Conservation (phyloP, 140 eudicot genomes). For the Flaveria floridana region DNA sequence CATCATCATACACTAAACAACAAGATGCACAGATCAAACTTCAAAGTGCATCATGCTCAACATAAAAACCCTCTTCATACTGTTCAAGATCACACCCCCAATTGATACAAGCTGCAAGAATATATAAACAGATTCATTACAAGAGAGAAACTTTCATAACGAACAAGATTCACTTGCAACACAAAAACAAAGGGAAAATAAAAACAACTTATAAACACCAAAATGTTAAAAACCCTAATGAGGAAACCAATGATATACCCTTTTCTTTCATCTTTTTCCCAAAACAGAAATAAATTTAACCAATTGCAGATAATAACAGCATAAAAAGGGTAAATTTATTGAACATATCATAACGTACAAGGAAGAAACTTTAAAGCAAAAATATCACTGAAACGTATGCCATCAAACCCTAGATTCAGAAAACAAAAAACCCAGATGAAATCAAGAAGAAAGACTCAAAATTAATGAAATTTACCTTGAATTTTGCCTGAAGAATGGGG, state of each 20-base stretch:
- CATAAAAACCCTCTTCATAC: slow-evolving; percentile 21
- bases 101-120: slow-evolving; percentile 27
- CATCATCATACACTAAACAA: slow-evolving; percentile 15
- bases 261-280: background rate
- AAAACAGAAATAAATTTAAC: background rate
- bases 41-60: slow-evolving; percentile 24
- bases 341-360: slow-evolving; percentile 5
- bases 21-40: slow-evolving; percentile 8
- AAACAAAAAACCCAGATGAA: background rate
- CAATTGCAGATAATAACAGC: background rate
- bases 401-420: slow-evolving; percentile 35
- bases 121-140: slow-evolving; percentile 13
- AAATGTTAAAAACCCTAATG: slow-evolving; percentile 8
- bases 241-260: background rate
- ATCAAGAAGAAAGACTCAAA: background rate
- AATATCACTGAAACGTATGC: background rate
- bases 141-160: background rate
- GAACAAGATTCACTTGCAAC: slow-evolving; percentile 22
- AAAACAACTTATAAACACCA: background rate
- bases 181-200: no score
- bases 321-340: background rate
- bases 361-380: slow-evolving; percentile 4
- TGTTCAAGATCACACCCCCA: slow-evolving; percentile 19
- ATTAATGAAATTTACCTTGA: slow-evolving; percentile 13
- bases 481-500: slow-evolving; percentile 33